phyloP scores from a whole-genome alignment of 345 rosid species.

The Hirschfeldia incana region DNA sequence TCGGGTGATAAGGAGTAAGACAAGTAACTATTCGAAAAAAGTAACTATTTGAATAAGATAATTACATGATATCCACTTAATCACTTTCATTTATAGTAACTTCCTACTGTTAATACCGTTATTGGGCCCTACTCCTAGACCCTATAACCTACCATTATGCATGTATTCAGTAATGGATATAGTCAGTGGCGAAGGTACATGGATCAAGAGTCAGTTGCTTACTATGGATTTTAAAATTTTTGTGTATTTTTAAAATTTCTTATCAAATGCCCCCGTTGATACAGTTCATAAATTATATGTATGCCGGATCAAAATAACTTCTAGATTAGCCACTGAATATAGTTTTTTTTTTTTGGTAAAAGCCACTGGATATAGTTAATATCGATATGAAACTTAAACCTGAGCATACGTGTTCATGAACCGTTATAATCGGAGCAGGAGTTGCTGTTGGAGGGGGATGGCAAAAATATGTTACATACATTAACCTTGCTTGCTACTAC shows the following conservation, averaged over 20 bases:
- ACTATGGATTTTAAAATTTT: too few relatives aligned
- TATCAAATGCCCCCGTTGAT: too few relatives aligned
- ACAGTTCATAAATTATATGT: too few relatives aligned
- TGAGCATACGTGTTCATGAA: not conserved
- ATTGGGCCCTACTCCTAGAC: not conserved
- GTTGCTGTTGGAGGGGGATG: conserved; percentile 78
- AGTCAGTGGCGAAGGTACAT: not conserved
- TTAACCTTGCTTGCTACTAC: conserved; percentile 69
- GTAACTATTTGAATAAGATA: not conserved
- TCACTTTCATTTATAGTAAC: not conserved
- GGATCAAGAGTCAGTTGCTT: too few relatives aligned
- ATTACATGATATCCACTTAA: not conserved
- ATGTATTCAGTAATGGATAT: not conserved
- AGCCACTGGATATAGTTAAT: not conserved
- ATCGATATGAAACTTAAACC: not conserved
- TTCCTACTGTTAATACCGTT: not conserved
- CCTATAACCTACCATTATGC: not conserved
- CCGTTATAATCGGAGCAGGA: conserved; percentile 41
- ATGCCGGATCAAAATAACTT: too few relatives aligned
- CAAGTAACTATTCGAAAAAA: not conserved
- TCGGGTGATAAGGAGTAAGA: not conserved
- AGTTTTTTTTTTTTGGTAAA: too few relatives aligned
- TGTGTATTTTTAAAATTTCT: too few relatives aligned
- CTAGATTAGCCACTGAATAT: too few relatives aligned
- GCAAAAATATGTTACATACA: conserved; percentile 69